Base-by-base conservation (phyloP, 257 asterid genomes). In the Fraxinus quadrangulata region DNA sequence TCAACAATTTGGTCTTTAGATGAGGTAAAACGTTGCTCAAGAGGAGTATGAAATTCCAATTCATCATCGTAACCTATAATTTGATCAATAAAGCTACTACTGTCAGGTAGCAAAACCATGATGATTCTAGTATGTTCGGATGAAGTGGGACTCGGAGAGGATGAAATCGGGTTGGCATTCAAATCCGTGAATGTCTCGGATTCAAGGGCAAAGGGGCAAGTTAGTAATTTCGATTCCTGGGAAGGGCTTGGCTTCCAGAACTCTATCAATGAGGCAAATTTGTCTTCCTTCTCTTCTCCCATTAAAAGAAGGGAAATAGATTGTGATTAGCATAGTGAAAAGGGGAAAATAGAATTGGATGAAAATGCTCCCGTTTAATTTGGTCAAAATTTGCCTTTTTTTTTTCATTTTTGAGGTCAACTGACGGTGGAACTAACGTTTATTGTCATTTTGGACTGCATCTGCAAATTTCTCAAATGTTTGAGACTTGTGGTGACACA, bases 11-110 rank as follows among this genome's bases (percentile, higher is more conserved):
- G 86, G 17, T 85, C 86, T 67, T 81, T 84, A 2, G 86, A 79
- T 6, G 84, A 81, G 33, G 84, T 80, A 40, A 49, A 19, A 77
- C 74, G 74, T n/a, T 82, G 84, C 86, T 80, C 86, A 30, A 85
- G 87, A 23, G 87, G 87, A 31, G 88, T 87, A 79, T 51, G 83
- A 72, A 78, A 84, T 26, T 47, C 85, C 11, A 78, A 71, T 34
- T 80, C 80, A 14, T 81, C 90, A 70, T 78, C 86, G 6, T 72
- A 6, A 70, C 69, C 21, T 6, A 34, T 70, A 70, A 14, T 70
- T 5, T 69, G 56, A 0, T 36, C 45, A 31, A 30, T 49, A 13
- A 85, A 68, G 45, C 6, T 14, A 9, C n/a, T 23, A 49, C 79
- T 84, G 69, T 70, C 82, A 0, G 78, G 78, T 68, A 65, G 72